These are phyloP conservation scores for Hysterium pulicare DNA, from an alignment of 2,329 filamentous ascomycete genomes.

Conservation along the genomic window DNA sequence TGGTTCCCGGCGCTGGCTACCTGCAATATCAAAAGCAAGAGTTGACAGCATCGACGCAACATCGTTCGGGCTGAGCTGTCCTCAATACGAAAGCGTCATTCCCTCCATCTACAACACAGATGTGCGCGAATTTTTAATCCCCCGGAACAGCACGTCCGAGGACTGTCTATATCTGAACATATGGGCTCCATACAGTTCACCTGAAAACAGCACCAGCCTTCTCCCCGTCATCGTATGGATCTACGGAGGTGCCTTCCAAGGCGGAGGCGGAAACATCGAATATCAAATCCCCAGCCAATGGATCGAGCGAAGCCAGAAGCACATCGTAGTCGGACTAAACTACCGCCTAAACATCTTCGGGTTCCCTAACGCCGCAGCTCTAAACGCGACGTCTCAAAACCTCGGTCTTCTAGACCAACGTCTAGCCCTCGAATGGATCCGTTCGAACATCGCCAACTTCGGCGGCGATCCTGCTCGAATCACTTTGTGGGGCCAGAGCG, in stretches of 20 bases:
- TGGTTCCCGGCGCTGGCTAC: conserved; percentile 31
- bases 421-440: conserved; percentile 27
- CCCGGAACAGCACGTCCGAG: conserved; percentile 29
- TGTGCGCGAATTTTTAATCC: conserved; percentile 22
- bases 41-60: conserved; percentile 22
- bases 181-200: conserved; percentile 39
- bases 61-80: conserved; percentile 26
- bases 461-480: conserved; percentile 30
- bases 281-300: conserved; percentile 43
- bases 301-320: conserved; percentile 38
- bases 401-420: conserved; percentile 30
- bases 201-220: conserved; percentile 13
- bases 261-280: conserved; percentile 42
- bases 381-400: conserved; percentile 17
- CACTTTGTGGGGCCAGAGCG: conserved; percentile 27
- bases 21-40: conserved; percentile 20
- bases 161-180: conserved; percentile 49
- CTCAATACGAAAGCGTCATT: conserved; percentile 17
- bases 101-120: conserved; percentile 22
- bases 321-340: conserved; percentile 38
- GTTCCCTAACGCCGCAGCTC: conserved; percentile 20
- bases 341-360: conserved; percentile 30
- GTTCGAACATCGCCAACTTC: conserved; percentile 31
- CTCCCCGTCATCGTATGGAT: conserved; percentile 49
- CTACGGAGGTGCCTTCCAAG: conserved; percentile 47